A percentile compares a stretch with the other conserved stretches of the same genome.
phyloP scores from a whole-genome alignment of 1,284 basidiomycete genomes.

The Schizophyllum commune region DNA sequence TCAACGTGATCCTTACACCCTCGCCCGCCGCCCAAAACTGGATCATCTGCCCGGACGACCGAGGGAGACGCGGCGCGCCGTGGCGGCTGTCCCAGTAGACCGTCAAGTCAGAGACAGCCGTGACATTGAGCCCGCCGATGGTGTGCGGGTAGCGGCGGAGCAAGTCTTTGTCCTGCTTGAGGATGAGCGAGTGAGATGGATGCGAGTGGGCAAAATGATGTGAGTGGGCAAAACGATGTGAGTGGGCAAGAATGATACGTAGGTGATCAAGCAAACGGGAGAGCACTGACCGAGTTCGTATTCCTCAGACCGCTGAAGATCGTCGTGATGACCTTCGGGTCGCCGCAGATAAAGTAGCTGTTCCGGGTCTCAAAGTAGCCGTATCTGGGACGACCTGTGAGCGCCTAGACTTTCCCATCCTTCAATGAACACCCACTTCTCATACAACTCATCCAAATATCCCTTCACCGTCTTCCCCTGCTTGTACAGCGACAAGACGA shows the following conservation, averaged over 20 bases:
- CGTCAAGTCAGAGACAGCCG: conserved; percentile 66
- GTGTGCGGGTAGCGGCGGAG: conserved; percentile 41
- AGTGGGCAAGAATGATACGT: not conserved
- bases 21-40: conserved; percentile 55
- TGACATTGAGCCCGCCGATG: conserved; percentile 55
- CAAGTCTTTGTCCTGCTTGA: conserved; percentile 16
- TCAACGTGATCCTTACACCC: conserved; percentile 51
- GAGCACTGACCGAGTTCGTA: conserved; percentile 7
- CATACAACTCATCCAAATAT: conserved; percentile 60
- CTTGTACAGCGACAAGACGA: conserved; percentile 6
- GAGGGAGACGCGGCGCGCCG: conserved; percentile 55
- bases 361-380: conserved; percentile 70
- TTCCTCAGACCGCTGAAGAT: conserved; percentile 63
- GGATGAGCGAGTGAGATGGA: conserved; percentile 1
- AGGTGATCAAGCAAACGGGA: too few species aligned
- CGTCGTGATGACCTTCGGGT: conserved; percentile 51
- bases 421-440: conserved; percentile 33
- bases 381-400: conserved; percentile 23
- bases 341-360: conserved; percentile 71
- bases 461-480: conserved; percentile 46
- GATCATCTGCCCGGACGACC: conserved; percentile 80
- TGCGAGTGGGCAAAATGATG: too few species aligned
- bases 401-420: too few species aligned
- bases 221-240: too few species aligned
- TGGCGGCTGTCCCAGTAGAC: conserved; percentile 66